Percentiles rank a stretch among this genome's conserved stretches.
phyloP scores from a whole-genome alignment of 768 basidiomycete species.

The Leucocoprinus leucothites region DNA sequence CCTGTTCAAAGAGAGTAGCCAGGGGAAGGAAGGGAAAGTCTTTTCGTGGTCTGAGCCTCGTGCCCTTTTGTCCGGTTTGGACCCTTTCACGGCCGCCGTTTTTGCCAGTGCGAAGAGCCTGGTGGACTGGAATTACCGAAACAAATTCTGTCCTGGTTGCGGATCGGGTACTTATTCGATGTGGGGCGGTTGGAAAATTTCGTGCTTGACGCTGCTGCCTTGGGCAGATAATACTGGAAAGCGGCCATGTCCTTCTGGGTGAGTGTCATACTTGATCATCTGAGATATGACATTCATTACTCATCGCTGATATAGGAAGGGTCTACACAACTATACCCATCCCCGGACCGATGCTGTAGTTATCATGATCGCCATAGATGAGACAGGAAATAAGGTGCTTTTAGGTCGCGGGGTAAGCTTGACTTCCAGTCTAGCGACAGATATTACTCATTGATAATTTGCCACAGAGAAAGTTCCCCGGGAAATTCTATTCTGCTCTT shows the following conservation, averaged over 20 bases:
- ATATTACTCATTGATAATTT: slow-evolving; percentile 2
- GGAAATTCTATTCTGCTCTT: slow-evolving; percentile 80
- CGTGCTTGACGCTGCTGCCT: slow-evolving; percentile 72
- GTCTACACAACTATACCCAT: slow-evolving; percentile 83
- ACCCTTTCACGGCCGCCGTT: slow-evolving; percentile 65
- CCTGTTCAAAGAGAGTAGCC: slow-evolving; percentile 37
- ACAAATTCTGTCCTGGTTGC: slow-evolving; percentile 92
- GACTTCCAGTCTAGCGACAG: neutral
- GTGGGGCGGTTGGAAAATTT: slow-evolving; percentile 96
- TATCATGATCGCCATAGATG: slow-evolving; percentile 85
- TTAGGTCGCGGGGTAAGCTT: slow-evolving; percentile 78
- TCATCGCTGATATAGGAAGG: slow-evolving; percentile 48
- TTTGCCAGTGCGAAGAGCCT: slow-evolving; percentile 78
- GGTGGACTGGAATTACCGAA: slow-evolving; percentile 91
- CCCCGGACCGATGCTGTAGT: slow-evolving; percentile 87
- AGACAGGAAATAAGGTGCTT: slow-evolving; percentile 77
- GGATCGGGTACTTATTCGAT: slow-evolving; percentile 77
- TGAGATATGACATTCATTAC: neutral
- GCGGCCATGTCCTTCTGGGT: slow-evolving; percentile 74
- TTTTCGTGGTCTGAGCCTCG: slow-evolving; percentile 69
- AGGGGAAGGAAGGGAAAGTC: slow-evolving; percentile 33
- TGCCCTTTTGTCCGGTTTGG: slow-evolving; percentile 50
- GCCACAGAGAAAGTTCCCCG: slow-evolving; percentile 59
- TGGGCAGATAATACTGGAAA: slow-evolving; percentile 64
- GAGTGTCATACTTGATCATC: slow-evolving; percentile 20